Evolutionary conservation across 2,329 filamentous ascomycete genomes (phyloP).

Genomic region (Epichloe amarillans): DNA sequence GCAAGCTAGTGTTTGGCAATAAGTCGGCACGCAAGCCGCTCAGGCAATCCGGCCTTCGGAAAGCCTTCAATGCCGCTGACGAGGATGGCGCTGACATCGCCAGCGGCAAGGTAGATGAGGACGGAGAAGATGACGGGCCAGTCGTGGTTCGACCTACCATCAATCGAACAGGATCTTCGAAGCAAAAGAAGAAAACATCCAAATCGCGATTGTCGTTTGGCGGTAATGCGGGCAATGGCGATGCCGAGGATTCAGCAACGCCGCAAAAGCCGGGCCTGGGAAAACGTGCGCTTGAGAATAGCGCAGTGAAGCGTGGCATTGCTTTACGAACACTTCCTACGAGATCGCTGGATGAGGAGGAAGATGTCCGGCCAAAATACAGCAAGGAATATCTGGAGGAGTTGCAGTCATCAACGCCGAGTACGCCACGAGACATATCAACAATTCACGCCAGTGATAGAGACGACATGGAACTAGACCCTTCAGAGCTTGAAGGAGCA

Average conservation of each 20-base stretch:
- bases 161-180: constrained; percentile 33
- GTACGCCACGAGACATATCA: constrained; percentile 55
- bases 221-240: constrained; percentile 36
- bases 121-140: constrained; percentile 32
- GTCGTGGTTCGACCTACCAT: constrained; percentile 35
- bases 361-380: constrained; percentile 65
- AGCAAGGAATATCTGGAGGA: constrained; percentile 78
- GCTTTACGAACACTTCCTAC: constrained; percentile 38
- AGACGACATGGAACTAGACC: constrained; percentile 41
- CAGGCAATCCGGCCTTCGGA: constrained; percentile 45
- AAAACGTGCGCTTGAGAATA: constrained; percentile 53
- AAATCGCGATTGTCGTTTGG: constrained; percentile 63
- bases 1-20: constrained; percentile 24
- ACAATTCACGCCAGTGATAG: constrained; percentile 31
- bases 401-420: constrained; percentile 73
- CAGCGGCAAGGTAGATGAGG: constrained; percentile 17
- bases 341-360: constrained; percentile 35
- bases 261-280: constrained; percentile 55
- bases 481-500: constrained; percentile 48
- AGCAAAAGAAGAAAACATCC: constrained; percentile 50
- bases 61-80: constrained; percentile 36
- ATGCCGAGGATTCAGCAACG: constrained; percentile 36
- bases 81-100: constrained; percentile 15
- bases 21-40: constrained; percentile 38
- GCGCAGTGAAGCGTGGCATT: constrained; percentile 41